Evolutionary conservation across 495 filamentous ascomycete species (phyloP).

Genomic region (Choiromyces venosus): DNA sequence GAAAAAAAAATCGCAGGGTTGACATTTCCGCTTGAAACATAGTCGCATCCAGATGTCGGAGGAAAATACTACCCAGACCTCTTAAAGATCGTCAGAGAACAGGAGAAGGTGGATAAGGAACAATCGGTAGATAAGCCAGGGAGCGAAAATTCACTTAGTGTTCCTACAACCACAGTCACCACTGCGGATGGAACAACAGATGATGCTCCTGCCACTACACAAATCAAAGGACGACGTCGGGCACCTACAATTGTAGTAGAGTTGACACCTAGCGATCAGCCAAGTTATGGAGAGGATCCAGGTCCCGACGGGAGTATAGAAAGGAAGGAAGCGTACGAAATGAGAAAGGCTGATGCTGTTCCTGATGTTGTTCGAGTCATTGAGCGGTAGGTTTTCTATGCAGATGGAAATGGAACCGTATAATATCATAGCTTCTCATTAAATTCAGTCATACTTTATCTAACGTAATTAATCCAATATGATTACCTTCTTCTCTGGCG

Average conservation of each 20-base stretch:
- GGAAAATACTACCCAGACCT: slow-evolving; percentile 78
- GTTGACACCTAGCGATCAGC: slow-evolving; percentile 56
- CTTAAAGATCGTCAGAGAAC: slow-evolving; percentile 43
- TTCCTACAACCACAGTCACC: slow-evolving; percentile 5
- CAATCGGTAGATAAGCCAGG: slow-evolving; percentile 21
- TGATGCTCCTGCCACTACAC: slow-evolving; percentile 8
- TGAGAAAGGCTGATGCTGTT: slow-evolving; percentile 62
- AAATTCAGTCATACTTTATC: background rate
- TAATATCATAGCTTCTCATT: background rate
- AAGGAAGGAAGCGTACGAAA: slow-evolving; percentile 56
- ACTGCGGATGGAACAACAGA: slow-evolving; percentile 12
- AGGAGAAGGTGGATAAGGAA: slow-evolving; percentile 5
- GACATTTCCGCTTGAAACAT: background rate
- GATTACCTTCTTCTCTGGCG: background rate
- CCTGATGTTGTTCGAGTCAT: slow-evolving; percentile 50
- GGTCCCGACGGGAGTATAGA: slow-evolving; percentile 46
- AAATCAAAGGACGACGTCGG: slow-evolving; percentile 18
- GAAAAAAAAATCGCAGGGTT: background rate
- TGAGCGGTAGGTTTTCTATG: background rate
- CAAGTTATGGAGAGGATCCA: slow-evolving; percentile 63
- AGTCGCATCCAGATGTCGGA: slow-evolving; percentile 77
- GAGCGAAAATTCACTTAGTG: background rate
- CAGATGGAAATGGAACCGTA: background rate
- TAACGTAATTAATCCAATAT: background rate
- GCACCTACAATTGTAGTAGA: slow-evolving; percentile 56